phyloP scores from a whole-genome alignment of 164 flowering plant genomes.

The Annona cherimola region DNA sequence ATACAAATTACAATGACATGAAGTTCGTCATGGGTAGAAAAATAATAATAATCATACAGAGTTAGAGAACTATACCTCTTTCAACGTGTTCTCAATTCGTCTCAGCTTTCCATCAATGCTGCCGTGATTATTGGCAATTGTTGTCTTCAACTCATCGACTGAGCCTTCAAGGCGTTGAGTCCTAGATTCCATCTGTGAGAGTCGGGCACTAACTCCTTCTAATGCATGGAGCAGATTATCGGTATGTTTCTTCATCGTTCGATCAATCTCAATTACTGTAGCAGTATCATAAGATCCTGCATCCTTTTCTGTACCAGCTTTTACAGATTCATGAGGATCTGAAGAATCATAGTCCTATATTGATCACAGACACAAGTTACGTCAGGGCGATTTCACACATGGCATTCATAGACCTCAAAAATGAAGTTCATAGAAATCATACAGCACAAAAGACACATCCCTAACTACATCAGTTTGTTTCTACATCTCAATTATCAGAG shows the following conservation, averaged over 20 bases:
- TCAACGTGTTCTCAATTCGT: constrained; percentile 70
- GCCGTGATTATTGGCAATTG: constrained; percentile 69
- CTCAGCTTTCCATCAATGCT: constrained; percentile 79
- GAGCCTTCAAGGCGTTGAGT: constrained; percentile 64
- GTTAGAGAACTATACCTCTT: constrained; percentile 51
- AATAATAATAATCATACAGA: not conserved
- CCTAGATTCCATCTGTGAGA: constrained; percentile 77
- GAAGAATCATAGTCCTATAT: constrained; percentile 52
- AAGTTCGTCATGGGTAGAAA: not conserved
- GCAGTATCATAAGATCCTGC: constrained; percentile 25
- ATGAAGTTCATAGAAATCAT: not conserved
- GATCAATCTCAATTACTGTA: constrained; percentile 65
- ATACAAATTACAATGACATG: not conserved
- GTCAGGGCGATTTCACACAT: not conserved
- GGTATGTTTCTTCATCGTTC: constrained; percentile 69
- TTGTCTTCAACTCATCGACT: constrained; percentile 76
- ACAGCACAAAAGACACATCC: not conserved
- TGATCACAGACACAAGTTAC: not conserved
- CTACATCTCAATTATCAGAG: too few species aligned
- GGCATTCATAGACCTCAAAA: not conserved
- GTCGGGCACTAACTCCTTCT: constrained; percentile 71
- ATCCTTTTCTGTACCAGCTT: constrained; percentile 37
- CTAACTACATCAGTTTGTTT: too few species aligned
- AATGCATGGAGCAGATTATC: constrained; percentile 65
- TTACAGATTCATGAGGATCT: constrained; percentile 27